phyloP scores from a whole-genome alignment of 805 yeast species.

The Hanseniaspora lachancei region DNA sequence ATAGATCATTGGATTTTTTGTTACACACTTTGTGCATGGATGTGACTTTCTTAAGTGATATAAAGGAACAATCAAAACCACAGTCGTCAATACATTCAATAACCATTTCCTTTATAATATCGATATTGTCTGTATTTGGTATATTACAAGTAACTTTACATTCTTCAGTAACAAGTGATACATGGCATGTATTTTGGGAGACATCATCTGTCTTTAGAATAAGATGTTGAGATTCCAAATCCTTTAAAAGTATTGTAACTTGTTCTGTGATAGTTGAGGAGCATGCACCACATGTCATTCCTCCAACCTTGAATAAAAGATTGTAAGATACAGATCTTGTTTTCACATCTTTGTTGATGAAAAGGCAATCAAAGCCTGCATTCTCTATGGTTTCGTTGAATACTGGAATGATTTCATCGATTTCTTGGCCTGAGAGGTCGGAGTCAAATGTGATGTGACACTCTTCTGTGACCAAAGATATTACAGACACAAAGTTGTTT shows the following conservation, averaged over 20 bases:
- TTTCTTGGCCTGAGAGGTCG: conserved; percentile 15
- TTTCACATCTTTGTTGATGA: conserved; percentile 24
- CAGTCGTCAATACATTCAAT: conserved; percentile 55
- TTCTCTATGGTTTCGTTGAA: conserved; percentile 56
- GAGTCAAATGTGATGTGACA: conserved; percentile 31
- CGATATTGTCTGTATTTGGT: conserved; percentile 28
- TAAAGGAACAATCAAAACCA: conserved; percentile 50
- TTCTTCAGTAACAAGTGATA: conserved; percentile 51
- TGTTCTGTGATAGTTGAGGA: conserved; percentile 51
- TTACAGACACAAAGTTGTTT: neutral
- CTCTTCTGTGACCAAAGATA: conserved; percentile 50
- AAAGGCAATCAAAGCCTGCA: conserved; percentile 54
- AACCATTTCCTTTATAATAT: conserved; percentile 19
- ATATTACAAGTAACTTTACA: conserved; percentile 8
- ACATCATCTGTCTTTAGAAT: conserved; percentile 39
- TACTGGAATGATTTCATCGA: conserved; percentile 53
- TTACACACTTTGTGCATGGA: neutral
- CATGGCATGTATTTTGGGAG: conserved; percentile 24
- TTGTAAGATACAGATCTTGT: conserved; percentile 21
- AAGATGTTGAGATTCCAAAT: neutral
- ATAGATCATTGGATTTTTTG: neutral
- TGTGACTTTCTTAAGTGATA: conserved; percentile 16
- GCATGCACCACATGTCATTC: conserved; percentile 92
- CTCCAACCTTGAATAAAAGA: conserved; percentile 27
- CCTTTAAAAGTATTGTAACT: neutral